These are phyloP conservation scores for Colletotrichum sublineola DNA, from an alignment of 2,329 filamentous ascomycete genomes.

Conservation along the genomic window DNA sequence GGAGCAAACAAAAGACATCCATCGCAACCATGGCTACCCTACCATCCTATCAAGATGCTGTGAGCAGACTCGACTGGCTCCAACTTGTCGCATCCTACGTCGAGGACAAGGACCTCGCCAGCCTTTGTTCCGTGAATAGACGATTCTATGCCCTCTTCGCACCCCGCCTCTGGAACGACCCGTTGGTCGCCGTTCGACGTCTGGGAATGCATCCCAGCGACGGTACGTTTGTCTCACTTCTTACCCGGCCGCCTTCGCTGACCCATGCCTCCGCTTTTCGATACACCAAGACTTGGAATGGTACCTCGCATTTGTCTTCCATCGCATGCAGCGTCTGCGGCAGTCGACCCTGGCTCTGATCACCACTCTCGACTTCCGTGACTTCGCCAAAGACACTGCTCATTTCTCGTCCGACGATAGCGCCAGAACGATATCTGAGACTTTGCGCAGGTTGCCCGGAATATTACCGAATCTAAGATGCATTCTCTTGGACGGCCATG, in stretches of 20 bases:
- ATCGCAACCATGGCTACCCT: constrained; percentile 46
- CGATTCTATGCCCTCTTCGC: constrained; percentile 64
- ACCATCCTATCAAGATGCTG: constrained; percentile 69
- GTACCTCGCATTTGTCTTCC: constrained; percentile 62
- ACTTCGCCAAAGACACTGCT: constrained; percentile 55
- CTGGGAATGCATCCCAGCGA: constrained; percentile 59
- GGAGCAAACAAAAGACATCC: neutral
- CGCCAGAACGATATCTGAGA: constrained; percentile 54
- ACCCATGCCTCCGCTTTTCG: constrained; percentile 9
- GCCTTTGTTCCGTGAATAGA: constrained; percentile 63
- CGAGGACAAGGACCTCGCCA: constrained; percentile 55
- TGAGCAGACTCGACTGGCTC: constrained; percentile 62
- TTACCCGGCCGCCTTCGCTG: constrained; percentile 5
- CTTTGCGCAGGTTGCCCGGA: constrained; percentile 54
- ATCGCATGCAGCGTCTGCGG: constrained; percentile 52
- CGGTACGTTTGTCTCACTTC: constrained; percentile 54
- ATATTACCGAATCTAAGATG: constrained; percentile 61
- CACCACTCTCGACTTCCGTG: constrained; percentile 62
- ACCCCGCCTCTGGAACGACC: constrained; percentile 66
- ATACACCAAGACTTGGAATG: constrained; percentile 60
- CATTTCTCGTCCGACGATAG: constrained; percentile 58
- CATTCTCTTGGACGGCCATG: constrained; percentile 63
- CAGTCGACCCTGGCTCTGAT: constrained; percentile 58
- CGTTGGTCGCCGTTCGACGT: constrained; percentile 55
- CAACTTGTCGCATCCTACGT: constrained; percentile 61